Base-by-base conservation (phyloP, 2,329 filamentous ascomycete genomes). In the Kalaharituber pfeilii region DNA sequence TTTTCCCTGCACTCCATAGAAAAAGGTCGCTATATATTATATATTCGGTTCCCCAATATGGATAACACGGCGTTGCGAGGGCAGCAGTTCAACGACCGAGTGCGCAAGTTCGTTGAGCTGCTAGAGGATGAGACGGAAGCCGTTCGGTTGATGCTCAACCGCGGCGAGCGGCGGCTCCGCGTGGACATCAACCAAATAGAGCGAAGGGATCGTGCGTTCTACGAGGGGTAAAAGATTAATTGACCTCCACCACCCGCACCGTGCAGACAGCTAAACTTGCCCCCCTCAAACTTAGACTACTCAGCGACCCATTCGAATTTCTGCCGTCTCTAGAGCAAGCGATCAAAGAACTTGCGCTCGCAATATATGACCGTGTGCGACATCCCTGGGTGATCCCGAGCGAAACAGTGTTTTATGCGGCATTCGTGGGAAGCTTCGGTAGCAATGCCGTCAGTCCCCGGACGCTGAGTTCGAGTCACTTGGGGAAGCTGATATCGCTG, bases 401-500 rank as follows among this genome's bases (percentile, higher is more conserved):
- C 18, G 47, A 51, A 29, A 28, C 39, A n/a, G 47, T 60, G 63
- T 98, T 94, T 71, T 96, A 98, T 68, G 95, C 91, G 66, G 91
- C 91, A n/a, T 96, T 86, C 72, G 80, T 89, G 53, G 91, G 91
- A 61, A 94, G 86, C 66, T 98, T 98, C 66, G 91, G 93, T 61
- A 81, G 95, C 67, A 91, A 86, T 67, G 78, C 88, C 11, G 95
- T 88, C 75, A 98, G 95, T 65, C 91, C 91, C 39, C 80, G 91
- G 62, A 96, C 91, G 0, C 72, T 98, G 27, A 86, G 86, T 51
- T 95, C 89, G 2, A 76, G 80, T 39, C 85, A 94, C 64, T 77
- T 98, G 54, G 98, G 98, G 69, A 82, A 85, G 65, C 95, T 98
- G 88, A 85, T 98, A 13, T 94, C 88, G 2, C 76, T 98, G 51